Conservation (phyloP, 2,329 filamentous ascomycete genomes). For the Achaetomium macrosporum region DNA sequence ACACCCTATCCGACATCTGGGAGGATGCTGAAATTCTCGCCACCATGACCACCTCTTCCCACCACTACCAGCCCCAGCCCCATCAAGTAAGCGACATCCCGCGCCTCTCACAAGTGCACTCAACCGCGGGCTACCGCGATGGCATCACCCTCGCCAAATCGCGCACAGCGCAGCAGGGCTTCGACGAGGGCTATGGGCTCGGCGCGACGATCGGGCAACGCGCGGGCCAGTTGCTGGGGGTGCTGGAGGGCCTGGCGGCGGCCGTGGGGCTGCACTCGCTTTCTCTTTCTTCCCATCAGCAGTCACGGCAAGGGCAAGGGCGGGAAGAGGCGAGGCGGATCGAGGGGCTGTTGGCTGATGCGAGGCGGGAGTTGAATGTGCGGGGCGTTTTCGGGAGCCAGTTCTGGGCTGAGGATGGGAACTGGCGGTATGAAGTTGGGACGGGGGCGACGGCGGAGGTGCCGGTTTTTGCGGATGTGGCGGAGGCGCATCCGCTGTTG, state of each 20-base stretch:
- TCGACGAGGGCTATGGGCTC: slow-evolving; percentile 83
- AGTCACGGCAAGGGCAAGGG: slow-evolving; percentile 7
- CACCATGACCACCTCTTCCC: slow-evolving; percentile 8
- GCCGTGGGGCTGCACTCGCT: slow-evolving; percentile 31
- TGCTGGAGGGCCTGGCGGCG: slow-evolving; percentile 64
- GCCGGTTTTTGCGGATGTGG: slow-evolving; percentile 55
- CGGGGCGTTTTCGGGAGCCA: slow-evolving; percentile 57
- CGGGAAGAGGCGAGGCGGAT: slow-evolving; percentile 23
- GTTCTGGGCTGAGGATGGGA: slow-evolving; percentile 64
- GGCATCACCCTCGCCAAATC: slow-evolving; percentile 74
- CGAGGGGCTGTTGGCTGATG: slow-evolving; percentile 39
- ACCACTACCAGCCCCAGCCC: background rate
- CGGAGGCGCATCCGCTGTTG: slow-evolving; percentile 61
- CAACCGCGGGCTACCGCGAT: slow-evolving; percentile 84
- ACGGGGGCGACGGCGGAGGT: slow-evolving; percentile 28
- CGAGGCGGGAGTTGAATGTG: slow-evolving; percentile 54
- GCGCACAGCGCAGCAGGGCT: slow-evolving; percentile 72
- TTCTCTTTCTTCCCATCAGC: background rate
- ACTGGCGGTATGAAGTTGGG: slow-evolving; percentile 59
- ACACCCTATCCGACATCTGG: slow-evolving; percentile 22
- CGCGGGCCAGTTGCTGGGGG: slow-evolving; percentile 69
- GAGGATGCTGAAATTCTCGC: slow-evolving; percentile 2
- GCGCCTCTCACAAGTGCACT: slow-evolving; percentile 68
- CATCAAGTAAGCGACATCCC: slow-evolving; percentile 56
- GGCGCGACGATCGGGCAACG: slow-evolving; percentile 73